Base-by-base conservation (phyloP, 352 stramenopile species). In the Aphanomyces invadans region DNA sequence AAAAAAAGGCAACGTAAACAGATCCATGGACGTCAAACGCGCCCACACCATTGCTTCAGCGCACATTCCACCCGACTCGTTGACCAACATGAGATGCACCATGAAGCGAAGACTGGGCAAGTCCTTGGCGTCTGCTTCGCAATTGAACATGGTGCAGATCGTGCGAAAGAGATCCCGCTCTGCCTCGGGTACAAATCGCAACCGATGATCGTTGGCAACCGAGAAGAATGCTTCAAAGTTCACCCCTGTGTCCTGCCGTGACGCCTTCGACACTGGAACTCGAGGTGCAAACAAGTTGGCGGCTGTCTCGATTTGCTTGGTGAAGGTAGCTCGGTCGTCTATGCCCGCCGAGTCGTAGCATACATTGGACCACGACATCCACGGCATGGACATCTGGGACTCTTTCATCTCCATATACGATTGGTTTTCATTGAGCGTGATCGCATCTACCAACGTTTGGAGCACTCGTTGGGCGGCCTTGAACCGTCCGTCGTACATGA, bases 321-420 rank as follows among this genome's bases (percentile, higher is more conserved):
- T 42, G 62, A 38, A 61, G 11, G 71, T 46, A 70, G 73, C 81
- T 51, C 79, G 69, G 32, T 89, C 77, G 31, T 88, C 73, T 0
- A 52, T 59, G 11, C 68, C 71, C 19, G n/a, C 62, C 57, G 62
- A 25, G 28, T 74, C 62, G 44, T 71, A 68, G 36, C 91, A 70
- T 4, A 94, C 46, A 17, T 74, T 70, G 21, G 66, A 70, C n/a
- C 91, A 69, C n/a, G 72, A 69, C 17, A 91, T 32, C 31, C 86
- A 75, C 5, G 83, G 78, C 17, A 55, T 74, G 53, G 52, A 71
- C 28, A 90, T 54, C n/a, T 73, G 62, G 15, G 74, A 70, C 38
- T 83, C 74, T 17, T 90, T 61, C 86, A 93, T 93, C 49, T 76
- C 77, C 26, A 93, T 31, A 68, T 91, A 95, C 44, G 82, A 91